These are phyloP conservation scores for Myriosclerotinia duriaeana DNA, from an alignment of 2,329 filamentous ascomycete species.

Conservation along the genomic window DNA sequence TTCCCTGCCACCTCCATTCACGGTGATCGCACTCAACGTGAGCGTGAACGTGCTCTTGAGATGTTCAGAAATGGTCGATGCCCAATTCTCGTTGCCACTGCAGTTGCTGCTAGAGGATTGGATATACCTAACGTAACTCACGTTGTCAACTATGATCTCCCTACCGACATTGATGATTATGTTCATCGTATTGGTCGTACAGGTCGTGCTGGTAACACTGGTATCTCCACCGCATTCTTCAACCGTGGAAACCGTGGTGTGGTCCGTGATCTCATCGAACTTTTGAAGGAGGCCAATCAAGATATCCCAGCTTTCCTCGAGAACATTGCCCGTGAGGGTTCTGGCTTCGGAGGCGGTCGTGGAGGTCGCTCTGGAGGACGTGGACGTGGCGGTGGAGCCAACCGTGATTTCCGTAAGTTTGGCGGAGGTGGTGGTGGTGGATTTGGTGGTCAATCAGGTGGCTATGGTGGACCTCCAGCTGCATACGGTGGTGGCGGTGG, in stretches of 20 bases:
- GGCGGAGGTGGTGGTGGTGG: constrained; percentile 52
- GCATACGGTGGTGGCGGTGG: constrained; percentile 56
- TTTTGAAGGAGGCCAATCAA: constrained; percentile 98
- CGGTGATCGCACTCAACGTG: constrained; percentile 96
- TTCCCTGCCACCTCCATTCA: constrained; percentile 99
- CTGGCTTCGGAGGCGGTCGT: constrained; percentile 71
- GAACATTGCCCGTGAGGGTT: constrained; percentile 93
- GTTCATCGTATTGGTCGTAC: constrained; percentile 99
- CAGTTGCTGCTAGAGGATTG: constrained; percentile 71
- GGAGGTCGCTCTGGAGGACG: constrained; percentile 67
- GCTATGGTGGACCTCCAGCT: constrained; percentile 36
- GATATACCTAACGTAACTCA: constrained; percentile 97
- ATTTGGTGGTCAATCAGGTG: constrained; percentile 44
- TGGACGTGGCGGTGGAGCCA: constrained; percentile 68
- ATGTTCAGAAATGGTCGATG: constrained; percentile 96
- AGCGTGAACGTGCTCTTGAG: constrained; percentile 96
- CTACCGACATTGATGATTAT: constrained; percentile 97
- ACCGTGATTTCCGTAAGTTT: constrained; percentile 86
- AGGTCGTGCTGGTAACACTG: constrained; percentile 97
- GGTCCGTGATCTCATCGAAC: constrained; percentile 92
- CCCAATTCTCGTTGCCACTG: constrained; percentile 95
- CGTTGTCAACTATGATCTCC: constrained; percentile 99
- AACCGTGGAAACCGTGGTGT: constrained; percentile 99
- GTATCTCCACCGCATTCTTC: constrained; percentile 98
- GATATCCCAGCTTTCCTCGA: constrained; percentile 93